Evolutionary conservation across 2,329 filamentous ascomycete genomes (phyloP).

Genomic region (Lecanicillium sp.): DNA sequence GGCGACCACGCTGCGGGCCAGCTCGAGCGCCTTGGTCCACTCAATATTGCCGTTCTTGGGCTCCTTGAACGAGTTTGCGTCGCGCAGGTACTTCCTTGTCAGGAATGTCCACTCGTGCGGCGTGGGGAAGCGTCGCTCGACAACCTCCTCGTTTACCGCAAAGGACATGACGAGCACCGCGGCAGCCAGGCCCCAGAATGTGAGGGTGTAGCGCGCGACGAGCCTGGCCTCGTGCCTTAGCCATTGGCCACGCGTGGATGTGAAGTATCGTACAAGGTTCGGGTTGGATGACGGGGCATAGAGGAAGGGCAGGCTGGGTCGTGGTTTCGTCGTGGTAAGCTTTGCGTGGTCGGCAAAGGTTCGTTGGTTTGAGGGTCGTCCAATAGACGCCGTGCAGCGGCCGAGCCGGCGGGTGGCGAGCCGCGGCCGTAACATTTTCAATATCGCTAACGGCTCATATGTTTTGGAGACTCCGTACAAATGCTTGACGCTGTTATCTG

Average conservation of each 20-base stretch:
- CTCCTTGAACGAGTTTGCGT: conserved; percentile 52
- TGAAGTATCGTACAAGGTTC: conserved; percentile 62
- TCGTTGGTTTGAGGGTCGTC: conserved; percentile 13
- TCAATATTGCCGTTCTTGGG: conserved; percentile 47
- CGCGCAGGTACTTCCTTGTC: conserved; percentile 60
- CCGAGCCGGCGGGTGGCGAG: conserved; percentile 26
- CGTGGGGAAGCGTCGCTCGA: conserved; percentile 71
- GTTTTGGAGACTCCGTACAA: background rate
- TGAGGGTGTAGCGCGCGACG: conserved; percentile 59
- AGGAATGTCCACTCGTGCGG: conserved; percentile 74
- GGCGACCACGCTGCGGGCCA: conserved; percentile 51
- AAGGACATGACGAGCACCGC: conserved; percentile 54
- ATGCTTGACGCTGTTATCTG: background rate
- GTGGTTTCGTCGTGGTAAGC: conserved; percentile 20
- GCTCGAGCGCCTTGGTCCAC: conserved; percentile 60
- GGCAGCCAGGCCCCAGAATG: conserved; percentile 56
- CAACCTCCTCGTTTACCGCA: conserved; percentile 62
- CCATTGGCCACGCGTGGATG: conserved; percentile 68
- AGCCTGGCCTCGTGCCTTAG: conserved; percentile 63
- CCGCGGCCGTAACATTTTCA: conserved; percentile 28
- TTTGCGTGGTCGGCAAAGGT: conserved; percentile 20
- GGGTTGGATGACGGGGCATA: conserved; percentile 38
- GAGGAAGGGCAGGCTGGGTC: conserved; percentile 39
- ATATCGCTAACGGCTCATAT: conserved; percentile 11
- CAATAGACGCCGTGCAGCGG: conserved; percentile 7